These are phyloP conservation scores for Fusarium fujikuroi DNA, from an alignment of 2,329 filamentous ascomycete genomes.

Conservation along the genomic window DNA sequence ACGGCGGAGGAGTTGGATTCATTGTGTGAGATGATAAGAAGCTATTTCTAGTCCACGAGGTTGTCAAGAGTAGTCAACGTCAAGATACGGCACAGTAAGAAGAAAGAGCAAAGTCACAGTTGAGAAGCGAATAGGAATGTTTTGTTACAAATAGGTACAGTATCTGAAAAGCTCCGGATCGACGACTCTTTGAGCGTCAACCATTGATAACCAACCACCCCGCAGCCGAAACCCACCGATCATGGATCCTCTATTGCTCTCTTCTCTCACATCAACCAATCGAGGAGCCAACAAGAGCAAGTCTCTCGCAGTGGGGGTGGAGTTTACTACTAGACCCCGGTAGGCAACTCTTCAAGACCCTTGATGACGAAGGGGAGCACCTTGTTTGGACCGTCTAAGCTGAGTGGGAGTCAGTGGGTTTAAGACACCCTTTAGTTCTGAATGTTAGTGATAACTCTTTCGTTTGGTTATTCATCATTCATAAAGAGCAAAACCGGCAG, in stretches of 20 bases:
- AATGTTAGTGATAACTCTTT: background rate
- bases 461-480: slow-evolving; percentile 9
- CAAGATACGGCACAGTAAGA: background rate
- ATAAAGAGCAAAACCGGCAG: background rate
- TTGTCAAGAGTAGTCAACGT: background rate
- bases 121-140: background rate
- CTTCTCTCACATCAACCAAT: slow-evolving; percentile 7
- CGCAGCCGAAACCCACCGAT: slow-evolving; percentile 34
- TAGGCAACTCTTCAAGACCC: slow-evolving; percentile 9
- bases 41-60: background rate
- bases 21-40: slow-evolving; percentile 11
- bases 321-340: slow-evolving; percentile 5
- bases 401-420: background rate
- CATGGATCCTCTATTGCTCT: slow-evolving; percentile 32
- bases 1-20: slow-evolving; percentile 31
- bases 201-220: slow-evolving; percentile 28
- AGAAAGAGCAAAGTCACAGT: slow-evolving; percentile 16
- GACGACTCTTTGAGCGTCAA: slow-evolving; percentile 15
- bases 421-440: background rate
- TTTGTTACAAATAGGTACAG: slow-evolving; percentile 21
- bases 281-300: slow-evolving; percentile 18
- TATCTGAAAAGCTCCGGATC: slow-evolving; percentile 6
- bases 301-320: slow-evolving; percentile 27
- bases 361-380: slow-evolving; percentile 20
- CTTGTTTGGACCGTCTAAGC: background rate